Evolutionary conservation across 345 rosid species (phyloP).

Genomic region (Cochlearia excelsa): DNA sequence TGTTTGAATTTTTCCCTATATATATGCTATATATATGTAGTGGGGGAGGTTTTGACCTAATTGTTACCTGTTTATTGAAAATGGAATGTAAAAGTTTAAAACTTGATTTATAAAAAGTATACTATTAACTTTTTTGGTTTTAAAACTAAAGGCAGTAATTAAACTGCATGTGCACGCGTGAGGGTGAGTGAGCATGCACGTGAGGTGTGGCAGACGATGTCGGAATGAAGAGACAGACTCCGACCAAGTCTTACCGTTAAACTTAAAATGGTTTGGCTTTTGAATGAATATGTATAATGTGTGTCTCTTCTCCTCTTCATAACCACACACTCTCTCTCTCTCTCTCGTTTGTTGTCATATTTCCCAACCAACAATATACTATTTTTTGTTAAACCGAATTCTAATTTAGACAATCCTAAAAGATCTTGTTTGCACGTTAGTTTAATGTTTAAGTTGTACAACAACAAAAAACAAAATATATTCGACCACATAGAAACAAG

Average conservation of each 20-base stretch:
- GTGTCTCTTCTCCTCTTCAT: conserved; percentile 28
- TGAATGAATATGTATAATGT: conserved; percentile 20
- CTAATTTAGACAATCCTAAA: too few species aligned
- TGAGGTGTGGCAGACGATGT: conserved; percentile 36
- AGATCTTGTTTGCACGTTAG: conserved; percentile 10
- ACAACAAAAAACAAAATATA: too few species aligned
- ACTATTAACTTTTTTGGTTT: too few species aligned
- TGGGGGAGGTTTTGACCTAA: conserved; percentile 21
- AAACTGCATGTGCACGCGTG: conserved; percentile 36
- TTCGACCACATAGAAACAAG: too few species aligned
- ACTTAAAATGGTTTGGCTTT: conserved; percentile 34
- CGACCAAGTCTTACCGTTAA: conserved; percentile 37
- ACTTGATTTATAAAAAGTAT: too few species aligned
- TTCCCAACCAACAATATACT: conserved; percentile 28
- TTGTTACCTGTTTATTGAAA: neutral
- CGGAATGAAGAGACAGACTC: conserved; percentile 35
- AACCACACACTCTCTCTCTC: conserved; percentile 5
- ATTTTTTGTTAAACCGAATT: neutral
- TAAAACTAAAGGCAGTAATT: too few species aligned
- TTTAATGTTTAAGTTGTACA: neutral
- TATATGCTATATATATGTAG: neutral
- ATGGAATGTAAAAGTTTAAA: too few species aligned
- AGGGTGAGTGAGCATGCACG: conserved; percentile 34
- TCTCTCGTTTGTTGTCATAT: conserved; percentile 20
- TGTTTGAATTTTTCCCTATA: neutral